phyloP scores from a whole-genome alignment of 2,329 filamentous ascomycete genomes.

The Cordyceps militaris region DNA sequence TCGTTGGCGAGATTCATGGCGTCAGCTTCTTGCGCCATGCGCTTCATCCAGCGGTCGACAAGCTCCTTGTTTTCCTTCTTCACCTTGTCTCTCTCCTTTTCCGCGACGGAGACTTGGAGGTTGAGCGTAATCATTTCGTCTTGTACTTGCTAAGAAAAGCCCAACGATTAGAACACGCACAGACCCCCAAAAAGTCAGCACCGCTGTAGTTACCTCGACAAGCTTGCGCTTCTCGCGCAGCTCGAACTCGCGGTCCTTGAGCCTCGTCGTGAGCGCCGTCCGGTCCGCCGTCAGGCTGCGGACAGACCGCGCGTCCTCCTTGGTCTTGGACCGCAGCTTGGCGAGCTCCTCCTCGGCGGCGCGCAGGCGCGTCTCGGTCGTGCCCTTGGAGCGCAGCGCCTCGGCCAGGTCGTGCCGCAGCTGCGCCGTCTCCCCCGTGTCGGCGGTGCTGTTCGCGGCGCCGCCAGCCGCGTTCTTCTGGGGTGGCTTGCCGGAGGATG shows the following conservation, averaged over 20 bases:
- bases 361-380: constrained; percentile 58
- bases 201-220: constrained; percentile 50
- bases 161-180: not conserved
- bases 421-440: constrained; percentile 36
- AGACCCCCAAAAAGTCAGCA: not conserved
- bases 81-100: constrained; percentile 65
- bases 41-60: constrained; percentile 83
- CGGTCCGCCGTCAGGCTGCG: constrained; percentile 56
- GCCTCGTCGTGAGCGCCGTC: constrained; percentile 52
- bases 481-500: not conserved
- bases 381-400: constrained; percentile 66
- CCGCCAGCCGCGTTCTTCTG: constrained; percentile 15
- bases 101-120: constrained; percentile 79
- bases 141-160: constrained; percentile 59
- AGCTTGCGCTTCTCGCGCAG: constrained; percentile 75
- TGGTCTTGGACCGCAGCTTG: constrained; percentile 52
- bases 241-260: constrained; percentile 81
- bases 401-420: constrained; percentile 65
- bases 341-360: constrained; percentile 57
- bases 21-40: constrained; percentile 79
- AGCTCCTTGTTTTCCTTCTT: constrained; percentile 81
- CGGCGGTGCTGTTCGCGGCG: constrained; percentile 13
- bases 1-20: constrained; percentile 70
- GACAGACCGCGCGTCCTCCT: constrained; percentile 55
- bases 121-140: constrained; percentile 87